Conservation (phyloP, 345 rosid species). For the Durio zibethinus region DNA sequence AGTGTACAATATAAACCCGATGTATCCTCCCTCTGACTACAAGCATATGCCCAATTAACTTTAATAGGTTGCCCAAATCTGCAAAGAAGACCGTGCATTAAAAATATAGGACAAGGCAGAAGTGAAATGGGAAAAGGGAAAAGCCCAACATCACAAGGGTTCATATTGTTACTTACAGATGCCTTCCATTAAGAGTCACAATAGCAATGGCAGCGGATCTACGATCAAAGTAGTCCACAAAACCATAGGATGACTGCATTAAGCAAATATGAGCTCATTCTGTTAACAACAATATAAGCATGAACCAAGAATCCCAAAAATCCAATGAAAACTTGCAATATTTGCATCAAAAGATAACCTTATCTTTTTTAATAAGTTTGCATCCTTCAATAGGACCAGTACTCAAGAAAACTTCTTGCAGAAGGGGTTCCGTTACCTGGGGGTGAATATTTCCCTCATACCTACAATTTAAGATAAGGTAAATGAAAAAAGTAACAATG, state of each 20-base stretch:
- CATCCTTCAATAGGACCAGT: constrained; percentile 70
- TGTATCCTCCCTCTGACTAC: constrained; percentile 97
- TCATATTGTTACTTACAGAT: constrained; percentile 49
- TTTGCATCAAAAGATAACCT: constrained; percentile 35
- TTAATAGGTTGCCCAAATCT: constrained; percentile 97
- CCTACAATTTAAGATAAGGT: constrained; percentile 31
- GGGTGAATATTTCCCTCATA: constrained; percentile 72
- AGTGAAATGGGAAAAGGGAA: no score
- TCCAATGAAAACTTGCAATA: background rate
- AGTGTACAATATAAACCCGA: constrained; percentile 48
- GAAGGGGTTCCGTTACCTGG: constrained; percentile 62
- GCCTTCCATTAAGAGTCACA: constrained; percentile 78
- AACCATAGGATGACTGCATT: constrained; percentile 87
- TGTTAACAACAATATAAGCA: background rate
- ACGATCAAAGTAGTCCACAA: constrained; percentile 88
- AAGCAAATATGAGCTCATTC: background rate
- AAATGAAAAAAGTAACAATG: constrained; percentile 4
- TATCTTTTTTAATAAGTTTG: constrained; percentile 67
- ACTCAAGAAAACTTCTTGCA: constrained; percentile 64
- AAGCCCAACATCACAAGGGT: background rate
- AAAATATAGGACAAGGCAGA: background rate
- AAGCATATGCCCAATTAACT: constrained; percentile 96
- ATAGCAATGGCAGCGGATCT: constrained; percentile 88
- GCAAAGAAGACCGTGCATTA: constrained; percentile 22
- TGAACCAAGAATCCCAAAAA: background rate